Conservation (phyloP, 371 early-diverging fungal species). For the Lichtheimia corymbifera region DNA sequence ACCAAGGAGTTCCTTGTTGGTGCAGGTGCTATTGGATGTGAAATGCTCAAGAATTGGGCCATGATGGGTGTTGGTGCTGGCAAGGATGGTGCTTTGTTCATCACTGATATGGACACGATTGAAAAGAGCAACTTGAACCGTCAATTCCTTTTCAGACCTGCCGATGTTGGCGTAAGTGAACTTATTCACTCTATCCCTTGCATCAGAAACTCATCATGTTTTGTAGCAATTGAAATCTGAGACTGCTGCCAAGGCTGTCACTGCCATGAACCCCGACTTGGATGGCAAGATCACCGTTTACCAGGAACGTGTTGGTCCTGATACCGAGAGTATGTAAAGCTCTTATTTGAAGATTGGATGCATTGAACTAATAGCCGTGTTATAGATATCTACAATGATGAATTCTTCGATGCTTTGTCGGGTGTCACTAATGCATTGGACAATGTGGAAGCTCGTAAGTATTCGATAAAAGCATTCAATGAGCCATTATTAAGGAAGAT, state of each 20-base stretch:
- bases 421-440: slow-evolving; percentile 99
- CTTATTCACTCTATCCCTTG: not conserved
- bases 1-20: slow-evolving; percentile 97
- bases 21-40: slow-evolving; percentile 99
- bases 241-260: slow-evolving; percentile 92
- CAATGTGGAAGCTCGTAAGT: slow-evolving; percentile 97
- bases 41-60: slow-evolving; percentile 99
- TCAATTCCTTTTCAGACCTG: slow-evolving; percentile 96
- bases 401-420: slow-evolving; percentile 88
- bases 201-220: not conserved
- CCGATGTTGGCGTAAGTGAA: slow-evolving; percentile 79
- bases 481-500: not conserved
- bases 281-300: slow-evolving; percentile 80
- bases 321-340: slow-evolving; percentile 78
- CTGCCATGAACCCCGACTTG: slow-evolving; percentile 91
- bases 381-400: slow-evolving; percentile 87
- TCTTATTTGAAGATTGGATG: not conserved
- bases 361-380: not conserved
- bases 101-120: slow-evolving; percentile 99
- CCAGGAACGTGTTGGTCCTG: slow-evolving; percentile 95
- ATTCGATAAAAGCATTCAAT: not conserved
- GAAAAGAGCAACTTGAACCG: slow-evolving; percentile 98
- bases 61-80: slow-evolving; percentile 98
- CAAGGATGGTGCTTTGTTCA: slow-evolving; percentile 78
- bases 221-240: slow-evolving; percentile 89